A percentile compares a stretch with the other conserved stretches of the same genome.
phyloP scores from a whole-genome alignment of 768 basidiomycete genomes.

The Agrocybe praecox region DNA sequence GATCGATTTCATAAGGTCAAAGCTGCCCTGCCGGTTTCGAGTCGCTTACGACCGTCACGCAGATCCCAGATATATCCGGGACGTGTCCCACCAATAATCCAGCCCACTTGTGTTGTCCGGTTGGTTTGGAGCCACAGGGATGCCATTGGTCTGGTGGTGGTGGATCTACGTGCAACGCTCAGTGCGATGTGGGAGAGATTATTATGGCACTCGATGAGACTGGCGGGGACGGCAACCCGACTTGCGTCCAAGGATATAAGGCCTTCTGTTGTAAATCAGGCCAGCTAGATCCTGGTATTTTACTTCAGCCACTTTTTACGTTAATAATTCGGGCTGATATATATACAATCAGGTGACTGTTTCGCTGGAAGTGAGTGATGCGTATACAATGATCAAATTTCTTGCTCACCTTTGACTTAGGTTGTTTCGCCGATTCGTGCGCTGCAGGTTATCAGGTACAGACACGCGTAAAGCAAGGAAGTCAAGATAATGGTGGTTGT shows the following conservation, averaged over 20 bases:
- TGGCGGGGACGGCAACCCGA: slow-evolving; percentile 19
- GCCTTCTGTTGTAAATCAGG: slow-evolving; percentile 22
- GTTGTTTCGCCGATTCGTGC: slow-evolving; percentile 2
- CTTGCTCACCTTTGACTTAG: neutral
- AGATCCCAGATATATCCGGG: slow-evolving; percentile 9
- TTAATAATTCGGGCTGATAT: neutral
- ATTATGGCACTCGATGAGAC: slow-evolving; percentile 19
- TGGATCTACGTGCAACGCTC: slow-evolving; percentile 19
- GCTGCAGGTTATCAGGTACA: slow-evolving; percentile 7
- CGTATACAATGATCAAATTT: neutral
- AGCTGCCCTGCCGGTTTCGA: slow-evolving; percentile 19
- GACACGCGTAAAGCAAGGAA: slow-evolving; percentile 9
- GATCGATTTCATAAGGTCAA: no score
- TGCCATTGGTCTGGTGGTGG: slow-evolving; percentile 23
- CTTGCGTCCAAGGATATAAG: slow-evolving; percentile 21
- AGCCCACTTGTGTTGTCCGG: slow-evolving; percentile 21
- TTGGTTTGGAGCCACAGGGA: slow-evolving; percentile 18
- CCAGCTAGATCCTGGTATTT: neutral
- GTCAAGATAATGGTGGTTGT: slow-evolving; percentile 9
- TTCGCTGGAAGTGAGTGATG: neutral
- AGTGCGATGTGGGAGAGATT: slow-evolving; percentile 22
- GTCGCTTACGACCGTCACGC: slow-evolving; percentile 18
- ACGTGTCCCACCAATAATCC: slow-evolving; percentile 15
- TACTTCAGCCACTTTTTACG: neutral
- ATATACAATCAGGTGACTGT: neutral